These are phyloP conservation scores for Rhodamnia rubescens DNA, from an alignment of 345 rosid genomes.

Conservation along the genomic window DNA sequence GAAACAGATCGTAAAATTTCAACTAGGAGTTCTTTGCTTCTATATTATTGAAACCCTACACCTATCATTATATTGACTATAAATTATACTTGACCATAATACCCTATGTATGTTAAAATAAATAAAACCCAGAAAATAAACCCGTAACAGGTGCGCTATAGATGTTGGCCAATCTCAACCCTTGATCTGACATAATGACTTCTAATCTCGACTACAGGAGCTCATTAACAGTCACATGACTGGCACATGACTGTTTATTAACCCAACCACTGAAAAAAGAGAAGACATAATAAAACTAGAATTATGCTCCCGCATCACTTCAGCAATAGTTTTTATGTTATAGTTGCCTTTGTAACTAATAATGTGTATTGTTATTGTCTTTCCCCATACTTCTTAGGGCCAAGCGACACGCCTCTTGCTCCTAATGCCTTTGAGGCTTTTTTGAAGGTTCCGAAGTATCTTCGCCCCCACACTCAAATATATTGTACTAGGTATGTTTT, in stretches of 20 bases:
- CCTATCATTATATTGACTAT: too few relatives aligned
- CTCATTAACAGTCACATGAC: neutral
- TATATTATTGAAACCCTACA: too few relatives aligned
- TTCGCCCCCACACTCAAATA: slow-evolving; percentile 88
- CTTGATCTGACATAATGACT: neutral
- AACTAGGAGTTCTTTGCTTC: too few relatives aligned
- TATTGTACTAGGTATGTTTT: slow-evolving; percentile 79
- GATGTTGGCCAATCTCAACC: neutral
- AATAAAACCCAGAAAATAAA: too few relatives aligned
- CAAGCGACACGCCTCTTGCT: slow-evolving; percentile 85
- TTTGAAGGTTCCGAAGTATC: slow-evolving; percentile 87
- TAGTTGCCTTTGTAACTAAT: neutral
- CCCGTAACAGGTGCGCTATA: neutral
- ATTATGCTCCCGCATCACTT: neutral
- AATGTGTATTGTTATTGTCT: neutral
- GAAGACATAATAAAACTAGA: neutral
- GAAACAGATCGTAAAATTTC: too few relatives aligned
- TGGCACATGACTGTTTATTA: neutral
- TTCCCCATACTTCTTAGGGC: slow-evolving; percentile 30
- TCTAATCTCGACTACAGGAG: neutral
- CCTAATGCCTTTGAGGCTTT: slow-evolving; percentile 86
- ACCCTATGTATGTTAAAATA: too few relatives aligned
- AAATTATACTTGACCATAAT: too few relatives aligned
- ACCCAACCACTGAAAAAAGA: neutral
- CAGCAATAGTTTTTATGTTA: neutral